These are phyloP conservation scores for Malassezia pachydermatis DNA, from an alignment of 1,284 basidiomycete species.

Conservation along the genomic window DNA sequence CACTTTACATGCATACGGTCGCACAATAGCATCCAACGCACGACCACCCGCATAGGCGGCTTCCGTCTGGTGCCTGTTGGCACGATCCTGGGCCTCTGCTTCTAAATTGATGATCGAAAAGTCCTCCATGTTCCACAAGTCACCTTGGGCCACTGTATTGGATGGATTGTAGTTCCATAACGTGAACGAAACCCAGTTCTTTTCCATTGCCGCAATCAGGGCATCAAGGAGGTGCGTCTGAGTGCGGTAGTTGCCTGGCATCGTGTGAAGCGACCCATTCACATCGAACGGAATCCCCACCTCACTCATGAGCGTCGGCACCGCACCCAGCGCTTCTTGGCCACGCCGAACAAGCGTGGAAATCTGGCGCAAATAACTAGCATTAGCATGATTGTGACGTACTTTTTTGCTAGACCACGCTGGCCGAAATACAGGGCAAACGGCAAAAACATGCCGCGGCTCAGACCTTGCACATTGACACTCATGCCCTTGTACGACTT, in stretches of 20 bases:
- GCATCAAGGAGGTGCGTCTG: conserved; percentile 49
- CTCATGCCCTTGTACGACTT: conserved; percentile 32
- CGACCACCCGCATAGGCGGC: conserved; percentile 67
- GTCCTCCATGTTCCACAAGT: conserved; percentile 82
- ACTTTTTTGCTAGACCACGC: conserved; percentile 28
- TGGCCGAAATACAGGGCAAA: conserved; percentile 38
- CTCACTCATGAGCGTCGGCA: conserved; percentile 41
- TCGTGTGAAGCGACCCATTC: conserved; percentile 25
- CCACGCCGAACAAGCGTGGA: conserved; percentile 21
- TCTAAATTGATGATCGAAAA: conserved; percentile 67
- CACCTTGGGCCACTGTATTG: conserved; percentile 68
- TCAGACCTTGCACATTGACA: conserved; percentile 45
- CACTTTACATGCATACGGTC: conserved; percentile 46
- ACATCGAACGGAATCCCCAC: conserved; percentile 45
- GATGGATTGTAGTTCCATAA: conserved; percentile 90
- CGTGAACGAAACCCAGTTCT: conserved; percentile 41
- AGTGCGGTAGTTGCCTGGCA: conserved; percentile 57
- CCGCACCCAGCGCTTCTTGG: conserved; percentile 25
- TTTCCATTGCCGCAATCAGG: conserved; percentile 44
- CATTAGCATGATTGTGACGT: neutral
- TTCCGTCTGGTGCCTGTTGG: conserved; percentile 50
- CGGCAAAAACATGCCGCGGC: conserved; percentile 34
- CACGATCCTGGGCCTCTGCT: conserved; percentile 10
- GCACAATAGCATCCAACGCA: conserved; percentile 59
- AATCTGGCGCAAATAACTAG: conserved; percentile 25